Evolutionary conservation across 2,329 filamentous ascomycete species (phyloP), one percentile per base, ranked within the genome.

Genomic region (Trichoderma sp.): DNA sequence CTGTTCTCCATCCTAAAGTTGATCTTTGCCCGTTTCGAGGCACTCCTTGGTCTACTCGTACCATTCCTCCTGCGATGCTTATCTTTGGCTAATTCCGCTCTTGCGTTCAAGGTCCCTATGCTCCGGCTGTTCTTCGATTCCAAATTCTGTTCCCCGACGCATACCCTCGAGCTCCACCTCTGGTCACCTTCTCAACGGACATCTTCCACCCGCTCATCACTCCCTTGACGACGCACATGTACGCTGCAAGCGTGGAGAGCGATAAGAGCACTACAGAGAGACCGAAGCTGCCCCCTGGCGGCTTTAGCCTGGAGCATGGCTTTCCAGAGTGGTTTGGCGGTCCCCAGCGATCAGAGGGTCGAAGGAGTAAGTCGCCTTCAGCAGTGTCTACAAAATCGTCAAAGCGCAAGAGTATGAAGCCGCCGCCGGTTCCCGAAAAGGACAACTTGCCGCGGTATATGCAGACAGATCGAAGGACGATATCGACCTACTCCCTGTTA

Each of bases 121-220:
- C 92, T 24, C 90, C 92, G 69, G 92, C 94, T 58, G 87, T 97
- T 74, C 86, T 98, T 71, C 91, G 94, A 75, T 97, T 98, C 80
- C 90, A 96, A 73, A 91, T 98, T 72, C 90, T 90, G 28, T 98
- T 98, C 75, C 92, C 94, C 43, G 85, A 91, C 70, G 85, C 86
- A 49, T 97, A 96, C 77, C 95, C 95, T 14, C 82, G 85, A 63
- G 82, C 92, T 24, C 92, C 95, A 61, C 96, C 96, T 11, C 84
- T 94, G 21, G 88, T 99, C 72, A 95, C 91, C 66, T 97, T 99
- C 79, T 87, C 89, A 56, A 96, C 93, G 73, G 95, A 98, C 77
- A 91, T 98, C 73, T 99, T 98, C 79, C 95, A 99, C 78, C 95
- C 95, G 21, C 85, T 99, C 52, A 90, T 98, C 73, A 94, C 94